Base-by-base conservation (phyloP, 2,329 filamentous ascomycete species). In the Stylonectria norvegica region DNA sequence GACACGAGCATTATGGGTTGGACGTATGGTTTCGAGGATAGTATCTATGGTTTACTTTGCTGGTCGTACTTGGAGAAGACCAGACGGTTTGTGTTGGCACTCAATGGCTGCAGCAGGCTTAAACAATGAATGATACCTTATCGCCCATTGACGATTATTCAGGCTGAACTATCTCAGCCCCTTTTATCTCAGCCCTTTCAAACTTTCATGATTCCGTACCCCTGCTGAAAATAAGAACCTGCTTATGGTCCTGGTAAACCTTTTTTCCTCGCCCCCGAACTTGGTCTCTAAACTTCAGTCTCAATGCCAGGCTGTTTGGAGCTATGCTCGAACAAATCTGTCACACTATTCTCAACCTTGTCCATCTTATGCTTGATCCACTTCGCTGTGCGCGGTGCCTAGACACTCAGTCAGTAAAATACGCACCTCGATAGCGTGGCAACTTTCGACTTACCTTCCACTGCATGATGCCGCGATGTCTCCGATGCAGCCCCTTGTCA, bases 381-480 rank as follows among this genome's bases (percentile, higher is more conserved):
- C 60, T 69, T 67, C n/a, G 68, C 67, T 11, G 66, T 68, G n/a
- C 71, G 66, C n/a, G 64, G 64, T 32, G 60, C 56, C 64, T 66
- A 48, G 20, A 30, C 23, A 31, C 19, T 38, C 36, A 41, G 46
- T 53, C 30, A 56, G 50, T 16, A 11, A 5, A 22, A 2, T 29
- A 10, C 10, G 14, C 9, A 17, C 25, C 28, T n/a, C 12, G 7
- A 35, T 23, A 12, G 16, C 8, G 18, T 22, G 18, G 25, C 16
- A 14, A 25, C 20, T 10, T 16, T 16, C 20, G 36, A 38, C 61
- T 52, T 50, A 66, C 63, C 59, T 67, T 67, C 79, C 83, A 89
- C 64, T 89, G 85, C 85, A 89, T 89, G 28, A 85, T 57, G 0
- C 85, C 85, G 16, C 81, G 66, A 55, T 89, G 81, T 56, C 77